Base-by-base conservation (phyloP, 2,329 filamentous ascomycete genomes). In the Ophiocordyceps camponoti-rufipedis region DNA sequence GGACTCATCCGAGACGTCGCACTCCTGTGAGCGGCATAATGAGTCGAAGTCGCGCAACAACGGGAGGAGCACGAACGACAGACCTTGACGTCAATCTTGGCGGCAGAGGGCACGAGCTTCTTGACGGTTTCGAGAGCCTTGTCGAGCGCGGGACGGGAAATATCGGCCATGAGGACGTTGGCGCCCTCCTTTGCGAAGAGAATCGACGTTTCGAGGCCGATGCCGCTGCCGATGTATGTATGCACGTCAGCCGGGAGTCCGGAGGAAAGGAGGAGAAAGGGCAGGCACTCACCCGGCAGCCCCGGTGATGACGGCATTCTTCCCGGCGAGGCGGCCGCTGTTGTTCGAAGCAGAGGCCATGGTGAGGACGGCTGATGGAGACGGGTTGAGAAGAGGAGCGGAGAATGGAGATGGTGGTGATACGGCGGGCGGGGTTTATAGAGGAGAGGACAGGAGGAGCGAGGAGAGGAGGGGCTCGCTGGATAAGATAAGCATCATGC, bases 151-250 rank as follows among this genome's bases (percentile, higher is more conserved):
- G 80, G 76, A 41, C 71, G 74, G 5, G 85, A 89, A 54, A 94
- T 85, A 58, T 95, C 88, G 49, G 82, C 75, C 76, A 95, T 79
- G 52, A 94, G 68, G 47, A 95, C 78, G 50, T 75, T 82, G 57
- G 86, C 88, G 50, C 87, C 88, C 68, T 95, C 88, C 51, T 82
- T 82, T 48, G 80, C 82, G 58, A 95, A 94, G 48, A 94, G 82
- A 53, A 95, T 88, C 46, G 75, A 76, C 2, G 88, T 94, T 68
- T 95, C 87, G 43, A 95, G 82, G 52, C 88, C 88, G 57, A 95
- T 95, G 57, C 88, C 88, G 57, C 88, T 88, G 57, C 3, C 23
- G 23, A 23, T 23, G 23, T 23, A 23, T 23, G 23, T 23, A 38
- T 38, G 8, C 14, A 38, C 7, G 14, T n/a, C 7, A 38, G 35